Evolutionary conservation across 768 basidiomycete species (phyloP).

Genomic region (Trametes villosa): DNA sequence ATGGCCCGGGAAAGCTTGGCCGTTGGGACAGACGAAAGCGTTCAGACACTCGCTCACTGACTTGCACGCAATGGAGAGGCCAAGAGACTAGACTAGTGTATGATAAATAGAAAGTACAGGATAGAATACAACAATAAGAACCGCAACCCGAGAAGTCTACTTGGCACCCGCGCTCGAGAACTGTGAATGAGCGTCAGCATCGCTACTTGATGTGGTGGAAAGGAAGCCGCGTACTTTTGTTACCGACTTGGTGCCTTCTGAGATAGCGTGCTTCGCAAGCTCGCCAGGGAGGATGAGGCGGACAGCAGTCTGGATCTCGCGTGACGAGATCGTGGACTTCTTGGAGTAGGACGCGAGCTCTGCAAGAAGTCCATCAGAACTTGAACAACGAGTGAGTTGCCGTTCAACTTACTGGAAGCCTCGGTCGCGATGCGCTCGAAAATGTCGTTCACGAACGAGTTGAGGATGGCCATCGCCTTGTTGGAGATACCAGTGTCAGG

Average conservation of each 20-base stretch:
- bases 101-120: slow-evolving; percentile 25
- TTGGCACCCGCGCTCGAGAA: slow-evolving; percentile 77
- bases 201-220: neutral
- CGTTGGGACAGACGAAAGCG: neutral
- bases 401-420: slow-evolving; percentile 71
- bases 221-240: slow-evolving; percentile 62
- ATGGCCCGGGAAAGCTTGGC: no score
- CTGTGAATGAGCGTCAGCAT: slow-evolving; percentile 36
- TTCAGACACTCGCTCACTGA: neutral
- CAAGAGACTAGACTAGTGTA: slow-evolving; percentile 18
- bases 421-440: slow-evolving; percentile 93
- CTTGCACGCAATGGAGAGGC: neutral
- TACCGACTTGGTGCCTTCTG: slow-evolving; percentile 92
- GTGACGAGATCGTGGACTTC: slow-evolving; percentile 98
- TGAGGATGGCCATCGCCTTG: slow-evolving; percentile 97
- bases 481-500: slow-evolving; percentile 99
- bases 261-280: slow-evolving; percentile 92
- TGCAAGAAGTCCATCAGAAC: slow-evolving; percentile 30
- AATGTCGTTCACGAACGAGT: slow-evolving; percentile 96
- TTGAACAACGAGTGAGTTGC: neutral
- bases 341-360: slow-evolving; percentile 98
- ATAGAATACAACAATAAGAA: slow-evolving; percentile 34
- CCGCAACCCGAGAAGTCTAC: slow-evolving; percentile 41
- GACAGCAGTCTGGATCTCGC: slow-evolving; percentile 97
- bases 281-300: slow-evolving; percentile 96